A percentile compares a stretch with the other conserved stretches of the same genome.
Evolutionary conservation across 768 basidiomycete genomes (phyloP).

Genomic region (Strobilomyces echinocephalus): DNA sequence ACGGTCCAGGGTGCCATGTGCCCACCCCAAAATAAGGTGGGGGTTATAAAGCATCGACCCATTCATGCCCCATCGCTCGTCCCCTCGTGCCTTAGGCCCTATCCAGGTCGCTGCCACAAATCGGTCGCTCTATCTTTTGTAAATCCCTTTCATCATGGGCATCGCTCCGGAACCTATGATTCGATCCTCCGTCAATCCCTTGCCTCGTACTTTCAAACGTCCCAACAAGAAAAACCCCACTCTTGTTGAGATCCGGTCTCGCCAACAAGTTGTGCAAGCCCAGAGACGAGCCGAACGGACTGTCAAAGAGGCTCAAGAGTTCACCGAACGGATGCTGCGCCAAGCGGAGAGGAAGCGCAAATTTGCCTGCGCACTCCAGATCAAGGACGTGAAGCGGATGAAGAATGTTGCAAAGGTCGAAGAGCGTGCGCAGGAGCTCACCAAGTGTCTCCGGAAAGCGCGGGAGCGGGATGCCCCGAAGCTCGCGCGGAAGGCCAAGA

Average conservation of each 20-base stretch:
- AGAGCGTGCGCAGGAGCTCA: neutral
- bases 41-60: neutral
- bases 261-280: slow-evolving; percentile 2
- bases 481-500: neutral
- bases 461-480: neutral
- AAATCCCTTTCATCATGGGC: slow-evolving; percentile 1
- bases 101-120: neutral
- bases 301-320: slow-evolving; percentile 1
- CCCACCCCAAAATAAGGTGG: neutral
- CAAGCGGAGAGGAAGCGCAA: slow-evolving; percentile 9
- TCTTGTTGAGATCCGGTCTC: slow-evolving; percentile 5
- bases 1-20: neutral
- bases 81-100: neutral
- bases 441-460: neutral
- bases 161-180: neutral
- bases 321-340: neutral
- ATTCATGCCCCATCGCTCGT: neutral
- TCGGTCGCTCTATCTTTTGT: no score
- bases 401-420: neutral
- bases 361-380: slow-evolving; percentile 1
- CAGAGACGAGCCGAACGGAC: neutral
- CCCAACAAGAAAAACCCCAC: slow-evolving; percentile 13
- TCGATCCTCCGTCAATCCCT: no score
- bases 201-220: neutral
- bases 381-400: slow-evolving; percentile 7